Percentiles rank a stretch among this genome's conserved stretches.
Conservation (phyloP, 345 rosid species). For the Syzygium oleosum region DNA sequence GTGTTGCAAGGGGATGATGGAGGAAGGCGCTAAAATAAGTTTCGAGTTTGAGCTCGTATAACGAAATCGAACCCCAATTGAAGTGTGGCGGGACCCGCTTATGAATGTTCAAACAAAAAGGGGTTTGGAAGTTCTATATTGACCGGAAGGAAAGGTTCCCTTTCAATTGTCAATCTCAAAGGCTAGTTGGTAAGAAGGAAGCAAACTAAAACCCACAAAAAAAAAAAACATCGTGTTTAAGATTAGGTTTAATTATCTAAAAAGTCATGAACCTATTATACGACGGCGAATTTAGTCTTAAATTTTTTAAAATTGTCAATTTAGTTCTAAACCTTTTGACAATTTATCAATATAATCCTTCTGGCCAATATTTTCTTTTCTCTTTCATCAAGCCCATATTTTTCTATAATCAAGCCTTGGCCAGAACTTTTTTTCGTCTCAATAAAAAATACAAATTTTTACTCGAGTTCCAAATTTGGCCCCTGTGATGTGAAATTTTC, state of each 20-base stretch:
- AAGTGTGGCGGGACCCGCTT: background rate
- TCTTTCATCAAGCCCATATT: no score
- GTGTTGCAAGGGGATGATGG: background rate
- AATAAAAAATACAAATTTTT: no score
- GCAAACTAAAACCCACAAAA: background rate
- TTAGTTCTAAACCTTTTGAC: no score
- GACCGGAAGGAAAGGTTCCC: background rate
- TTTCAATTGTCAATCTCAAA: background rate
- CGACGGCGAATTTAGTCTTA: no score
- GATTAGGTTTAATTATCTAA: background rate
- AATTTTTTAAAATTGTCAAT: no score
- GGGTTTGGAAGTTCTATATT: background rate
- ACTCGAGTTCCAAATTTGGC: no score
- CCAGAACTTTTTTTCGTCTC: no score
- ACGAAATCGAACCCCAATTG: background rate
- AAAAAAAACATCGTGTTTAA: background rate
- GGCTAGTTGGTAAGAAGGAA: background rate
- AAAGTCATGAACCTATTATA: no score
- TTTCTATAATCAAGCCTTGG: no score
- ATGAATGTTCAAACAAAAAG: background rate
- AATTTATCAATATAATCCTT: no score
- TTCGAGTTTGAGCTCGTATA: background rate
- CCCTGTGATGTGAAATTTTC: no score
- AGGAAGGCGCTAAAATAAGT: background rate
- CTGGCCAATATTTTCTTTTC: no score